Evolutionary conservation across 2,329 filamentous ascomycete genomes (phyloP), one percentile per base, ranked within the genome.

Genomic region (Aspergillus sclerotialis): DNA sequence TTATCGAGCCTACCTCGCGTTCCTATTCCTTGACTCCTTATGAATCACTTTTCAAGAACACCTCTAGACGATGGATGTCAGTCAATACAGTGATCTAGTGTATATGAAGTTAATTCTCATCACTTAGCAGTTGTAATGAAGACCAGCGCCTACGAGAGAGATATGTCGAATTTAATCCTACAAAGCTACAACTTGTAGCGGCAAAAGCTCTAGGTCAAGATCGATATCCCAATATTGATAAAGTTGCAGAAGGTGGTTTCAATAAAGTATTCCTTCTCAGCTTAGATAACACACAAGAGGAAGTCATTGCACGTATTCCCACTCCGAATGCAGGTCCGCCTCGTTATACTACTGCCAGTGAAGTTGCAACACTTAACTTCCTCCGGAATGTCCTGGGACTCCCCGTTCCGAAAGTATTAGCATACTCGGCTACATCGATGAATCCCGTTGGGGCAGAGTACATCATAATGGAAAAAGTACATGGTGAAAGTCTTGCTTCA

Each of bases 381-480:
- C 36, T 57, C 10, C 46, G 48, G 28, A 10, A 4, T 42, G 13
- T 53, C n/a, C 45, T 58, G 11, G 31, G 46, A 35, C 36, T 64
- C 18, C 62, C 60, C 5, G 54, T 67, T 9, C 62, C 63, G 1
- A 40, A 56, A 33, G 37, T 67, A 19, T 52, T 61, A 25, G 43
- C 43, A 13, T 64, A 64, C 41, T 65, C 53, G 10, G 21, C 52
- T 21, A 51, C 49, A 15, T 38, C 44, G 4, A 45, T 60, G 12
- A 67, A 67, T 40, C 39, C 58, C 7, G 55, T 63, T 28, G 58
- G 61, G 12, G 56, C 60, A 30, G 61, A 64, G 41, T 68, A 63
- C 35, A 59, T 69, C 16, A 46, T 68, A n/a, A 65, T 67, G 56
- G 60, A 66, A 38, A 51, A 53, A n/a, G 30, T 62, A 10, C 32